phyloP scores from a whole-genome alignment of 1,284 basidiomycete species.

The Malassezia brasiliensis region DNA sequence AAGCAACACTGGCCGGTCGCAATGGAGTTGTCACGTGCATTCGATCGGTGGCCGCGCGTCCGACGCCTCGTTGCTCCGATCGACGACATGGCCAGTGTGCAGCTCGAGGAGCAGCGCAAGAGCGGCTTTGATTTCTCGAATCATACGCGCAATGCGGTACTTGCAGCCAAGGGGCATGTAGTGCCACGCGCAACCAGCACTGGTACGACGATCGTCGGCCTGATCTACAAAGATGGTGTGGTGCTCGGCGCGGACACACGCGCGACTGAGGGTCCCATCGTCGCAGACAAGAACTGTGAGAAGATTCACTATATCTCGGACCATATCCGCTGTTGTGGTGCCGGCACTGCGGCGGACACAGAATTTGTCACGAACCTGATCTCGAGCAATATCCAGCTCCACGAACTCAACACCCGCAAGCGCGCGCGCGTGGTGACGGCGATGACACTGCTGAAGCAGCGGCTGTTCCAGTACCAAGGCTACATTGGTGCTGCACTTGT shows the following conservation, averaged over 20 bases:
- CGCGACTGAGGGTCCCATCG: slow-evolving; percentile 86
- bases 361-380: slow-evolving; percentile 61
- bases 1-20: not conserved
- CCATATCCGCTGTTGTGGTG: slow-evolving; percentile 87
- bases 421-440: slow-evolving; percentile 75
- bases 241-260: slow-evolving; percentile 93
- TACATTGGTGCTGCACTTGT: slow-evolving; percentile 91
- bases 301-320: slow-evolving; percentile 79
- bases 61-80: not conserved
- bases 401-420: slow-evolving; percentile 42
- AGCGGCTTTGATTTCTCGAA: slow-evolving; percentile 66
- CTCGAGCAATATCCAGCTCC: slow-evolving; percentile 45
- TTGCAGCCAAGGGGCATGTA: slow-evolving; percentile 61
- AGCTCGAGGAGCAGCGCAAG: slow-evolving; percentile 6
- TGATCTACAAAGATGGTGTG: slow-evolving; percentile 79
- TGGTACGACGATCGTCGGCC: slow-evolving; percentile 90
- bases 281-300: slow-evolving; percentile 99
- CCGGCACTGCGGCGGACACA: slow-evolving; percentile 94
- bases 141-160: slow-evolving; percentile 65
- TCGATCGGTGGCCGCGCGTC: slow-evolving; percentile 16
- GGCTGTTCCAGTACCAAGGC: slow-evolving; percentile 78
- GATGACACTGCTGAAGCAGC: slow-evolving; percentile 95
- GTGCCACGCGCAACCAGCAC: slow-evolving; percentile 56
- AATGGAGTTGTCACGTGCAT: slow-evolving; percentile 6
- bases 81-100: slow-evolving; percentile 8